These are phyloP conservation scores for Clonostachys byssicola DNA, from an alignment of 2,329 filamentous ascomycete species.

Conservation along the genomic window DNA sequence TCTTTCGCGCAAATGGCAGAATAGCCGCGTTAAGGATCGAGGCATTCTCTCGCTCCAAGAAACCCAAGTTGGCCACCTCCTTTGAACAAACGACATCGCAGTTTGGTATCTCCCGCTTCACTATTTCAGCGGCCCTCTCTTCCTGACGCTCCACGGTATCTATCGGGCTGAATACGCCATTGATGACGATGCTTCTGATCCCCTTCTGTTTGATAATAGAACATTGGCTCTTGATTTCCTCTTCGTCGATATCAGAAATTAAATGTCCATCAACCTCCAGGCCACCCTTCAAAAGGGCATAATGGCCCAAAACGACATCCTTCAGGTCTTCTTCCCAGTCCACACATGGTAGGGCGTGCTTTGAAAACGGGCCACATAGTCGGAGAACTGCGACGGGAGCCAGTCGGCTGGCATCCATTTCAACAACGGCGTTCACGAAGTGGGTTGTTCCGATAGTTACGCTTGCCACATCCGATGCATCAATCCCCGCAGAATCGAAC, in stretches of 20 bases:
- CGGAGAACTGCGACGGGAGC: conserved; percentile 48
- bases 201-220: conserved; percentile 29
- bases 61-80: conserved; percentile 47
- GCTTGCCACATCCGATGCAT: conserved; percentile 32
- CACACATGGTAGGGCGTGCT: conserved; percentile 42
- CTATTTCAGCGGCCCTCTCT: conserved; percentile 36
- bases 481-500: conserved; percentile 25
- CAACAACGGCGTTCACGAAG: conserved; percentile 55
- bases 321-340: conserved; percentile 49
- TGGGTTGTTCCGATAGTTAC: conserved; percentile 53
- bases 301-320: conserved; percentile 37
- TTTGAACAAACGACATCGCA: conserved; percentile 44
- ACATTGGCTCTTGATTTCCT: conserved; percentile 32
- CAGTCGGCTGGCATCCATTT: conserved; percentile 42
- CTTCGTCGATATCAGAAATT: conserved; percentile 38
- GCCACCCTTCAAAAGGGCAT: conserved; percentile 41
- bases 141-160: conserved; percentile 44
- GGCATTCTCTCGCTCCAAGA: conserved; percentile 61
- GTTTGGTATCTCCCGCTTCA: conserved; percentile 29
- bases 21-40: conserved; percentile 62
- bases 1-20: conserved; percentile 49
- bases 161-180: conserved; percentile 48
- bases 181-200: conserved; percentile 41
- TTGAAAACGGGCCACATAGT: conserved; percentile 48
- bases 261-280: conserved; percentile 45